These are phyloP conservation scores for Lactarius pseudohatsudake DNA, from an alignment of 768 basidiomycete genomes.

Conservation along the genomic window DNA sequence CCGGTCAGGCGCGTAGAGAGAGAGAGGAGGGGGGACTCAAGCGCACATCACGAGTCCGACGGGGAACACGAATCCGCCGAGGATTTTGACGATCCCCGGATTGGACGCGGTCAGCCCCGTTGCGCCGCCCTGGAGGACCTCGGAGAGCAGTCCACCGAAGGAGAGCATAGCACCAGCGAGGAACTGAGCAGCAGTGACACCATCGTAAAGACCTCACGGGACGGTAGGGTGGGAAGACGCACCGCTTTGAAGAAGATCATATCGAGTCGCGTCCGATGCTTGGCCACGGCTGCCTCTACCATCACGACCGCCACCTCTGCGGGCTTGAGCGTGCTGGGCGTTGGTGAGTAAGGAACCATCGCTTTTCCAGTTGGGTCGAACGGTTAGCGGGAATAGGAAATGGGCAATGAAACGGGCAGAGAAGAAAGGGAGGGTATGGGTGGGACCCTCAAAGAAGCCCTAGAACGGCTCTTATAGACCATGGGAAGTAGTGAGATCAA, in stretches of 20 bases:
- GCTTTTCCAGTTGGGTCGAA: background rate
- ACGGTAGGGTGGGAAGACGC: conserved; percentile 31
- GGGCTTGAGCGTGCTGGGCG: conserved; percentile 54
- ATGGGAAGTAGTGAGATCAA: background rate
- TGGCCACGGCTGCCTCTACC: conserved; percentile 56
- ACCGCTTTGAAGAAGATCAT: conserved; percentile 69
- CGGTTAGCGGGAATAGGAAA: background rate
- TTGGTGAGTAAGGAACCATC: conserved; percentile 39
- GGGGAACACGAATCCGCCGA: conserved; percentile 71
- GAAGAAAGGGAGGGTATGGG: background rate
- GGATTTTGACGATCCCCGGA: conserved; percentile 65
- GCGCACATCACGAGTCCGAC: conserved; percentile 73
- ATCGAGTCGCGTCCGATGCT: conserved; percentile 63
- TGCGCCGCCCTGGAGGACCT: conserved; percentile 62
- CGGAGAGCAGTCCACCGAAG: conserved; percentile 64
- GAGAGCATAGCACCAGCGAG: conserved; percentile 72
- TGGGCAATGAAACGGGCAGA: background rate
- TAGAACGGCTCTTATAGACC: background rate
- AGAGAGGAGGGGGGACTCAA: too few species aligned
- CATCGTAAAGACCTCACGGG: background rate
- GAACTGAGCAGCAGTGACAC: conserved; percentile 42
- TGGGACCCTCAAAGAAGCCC: background rate
- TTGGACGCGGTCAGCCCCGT: conserved; percentile 48
- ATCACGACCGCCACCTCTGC: conserved; percentile 56
- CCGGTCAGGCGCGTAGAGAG: background rate